Evolutionary conservation across 2,329 filamentous ascomycete genomes (phyloP), one percentile per base, ranked within the genome.

Genomic region (Nigrospora oryzae): DNA sequence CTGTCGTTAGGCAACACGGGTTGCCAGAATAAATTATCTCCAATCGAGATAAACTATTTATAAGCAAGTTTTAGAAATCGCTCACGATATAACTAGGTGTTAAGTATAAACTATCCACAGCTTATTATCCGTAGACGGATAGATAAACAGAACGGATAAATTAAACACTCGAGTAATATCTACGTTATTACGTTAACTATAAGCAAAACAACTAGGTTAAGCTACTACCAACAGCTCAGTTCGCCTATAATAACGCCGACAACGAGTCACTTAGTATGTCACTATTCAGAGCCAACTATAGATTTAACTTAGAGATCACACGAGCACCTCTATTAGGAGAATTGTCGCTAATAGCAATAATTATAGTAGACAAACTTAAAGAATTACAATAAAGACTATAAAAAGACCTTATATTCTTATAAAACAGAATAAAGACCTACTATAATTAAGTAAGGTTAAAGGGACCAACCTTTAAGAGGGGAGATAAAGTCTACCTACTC

Each of bases 161-260:
- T 40, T 38, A 49, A 19, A 40, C 31, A 15, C 17, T 42, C 5
- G 35, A 51, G 39, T 35, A 46, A 16, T 50, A 51, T 12, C 23
- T 49, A 43, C n/a, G 17, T 32, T 38, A 28, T 16, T 45, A 43
- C 40, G 34, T 49, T 46, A 42, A 41, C 34, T 46, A 40, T 23
- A 23, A 41, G 33, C 40, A 44, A 45, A 33, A 45, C 31, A 48
- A 42, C 33, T 50, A 40, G 31, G 11, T 44, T 16, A 36, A 38
- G 38, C 36, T 48, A 43, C 33, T 46, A 48, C 33, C 36, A 38
- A 39, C 32, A 46, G 23, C 35, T 38, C 40, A 50, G 35, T 39
- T 48, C 30, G 11, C 16, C 5, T 47, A 48, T 42, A 50, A 48
- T 44, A 46, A 33, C 32, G 28, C 31, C 35, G 13, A 46, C 40